phyloP scores from a whole-genome alignment of 208 protist species.

The Crithidia thermophila region DNA sequence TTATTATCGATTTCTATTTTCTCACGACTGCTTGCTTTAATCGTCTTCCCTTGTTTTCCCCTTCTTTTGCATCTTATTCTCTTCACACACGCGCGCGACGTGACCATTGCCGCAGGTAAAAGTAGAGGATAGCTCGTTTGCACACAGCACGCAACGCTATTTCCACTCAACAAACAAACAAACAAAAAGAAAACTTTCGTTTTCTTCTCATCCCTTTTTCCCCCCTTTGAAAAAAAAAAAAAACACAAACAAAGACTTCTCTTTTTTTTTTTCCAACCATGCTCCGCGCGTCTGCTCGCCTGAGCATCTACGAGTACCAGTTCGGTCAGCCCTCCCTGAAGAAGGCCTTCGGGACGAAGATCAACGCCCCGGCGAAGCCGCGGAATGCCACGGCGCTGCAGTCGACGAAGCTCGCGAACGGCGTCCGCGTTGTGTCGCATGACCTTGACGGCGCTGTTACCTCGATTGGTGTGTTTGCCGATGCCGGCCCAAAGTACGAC shows the following conservation, averaged over 20 bases:
- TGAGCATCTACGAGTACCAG: constrained; percentile 73
- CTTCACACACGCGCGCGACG: too few relatives aligned
- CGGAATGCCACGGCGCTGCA: constrained; percentile 41
- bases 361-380: constrained; percentile 31
- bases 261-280: too few relatives aligned
- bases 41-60: too few relatives aligned
- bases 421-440: constrained; percentile 78
- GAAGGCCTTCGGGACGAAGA: constrained; percentile 55
- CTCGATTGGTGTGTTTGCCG: constrained; percentile 73
- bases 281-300: constrained; percentile 56
- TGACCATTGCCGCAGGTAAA: too few relatives aligned
- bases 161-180: constrained; percentile 8
- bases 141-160: too few relatives aligned
- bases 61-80: too few relatives aligned
- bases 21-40: too few relatives aligned
- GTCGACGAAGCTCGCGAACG: constrained; percentile 68
- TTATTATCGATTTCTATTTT: too few relatives aligned
- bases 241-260: too few relatives aligned
- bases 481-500: constrained; percentile 86
- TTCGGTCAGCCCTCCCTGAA: constrained; percentile 81
- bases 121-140: too few relatives aligned
- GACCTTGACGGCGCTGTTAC: constrained; percentile 68
- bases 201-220: neutral
- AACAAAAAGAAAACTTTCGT: constrained; percentile 26
- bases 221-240: neutral